Conservation (phyloP, 1,139 yeast genomes). For the Hansenula sp. region DNA sequence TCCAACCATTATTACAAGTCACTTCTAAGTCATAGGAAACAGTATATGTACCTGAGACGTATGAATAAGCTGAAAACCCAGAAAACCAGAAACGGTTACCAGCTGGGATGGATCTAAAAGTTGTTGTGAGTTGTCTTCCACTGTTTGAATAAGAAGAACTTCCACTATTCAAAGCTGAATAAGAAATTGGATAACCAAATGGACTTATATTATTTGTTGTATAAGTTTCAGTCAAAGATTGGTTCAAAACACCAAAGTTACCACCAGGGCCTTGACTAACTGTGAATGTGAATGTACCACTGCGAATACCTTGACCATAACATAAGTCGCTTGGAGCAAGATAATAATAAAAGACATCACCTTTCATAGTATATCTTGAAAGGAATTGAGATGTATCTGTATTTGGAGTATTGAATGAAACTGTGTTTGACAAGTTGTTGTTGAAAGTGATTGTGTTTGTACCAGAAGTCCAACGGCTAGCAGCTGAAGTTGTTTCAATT, state of each 20-base stretch:
- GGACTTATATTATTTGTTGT: neutral
- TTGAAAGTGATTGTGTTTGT: conserved; percentile 8
- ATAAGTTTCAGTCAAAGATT: neutral
- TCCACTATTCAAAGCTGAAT: neutral
- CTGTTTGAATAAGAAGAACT: neutral
- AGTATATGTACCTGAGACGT: neutral
- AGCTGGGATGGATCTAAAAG: conserved; percentile 6
- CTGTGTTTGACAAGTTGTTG: conserved; percentile 3
- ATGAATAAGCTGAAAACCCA: conserved; percentile 1
- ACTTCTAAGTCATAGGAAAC: neutral
- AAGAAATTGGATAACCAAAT: neutral
- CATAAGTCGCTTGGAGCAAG: conserved; percentile 5
- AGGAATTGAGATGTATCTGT: neutral
- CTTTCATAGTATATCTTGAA: conserved; percentile 12
- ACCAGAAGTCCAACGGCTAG: neutral
- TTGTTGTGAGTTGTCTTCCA: neutral
- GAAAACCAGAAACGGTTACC: conserved; percentile 10
- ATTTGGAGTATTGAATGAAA: conserved; percentile 1
- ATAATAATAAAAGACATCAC: conserved; percentile 11
- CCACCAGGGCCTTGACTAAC: neutral
- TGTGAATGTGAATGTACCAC: conserved; percentile 8
- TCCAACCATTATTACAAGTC: neutral
- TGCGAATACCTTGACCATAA: conserved; percentile 1
- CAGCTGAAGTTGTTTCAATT: neutral
- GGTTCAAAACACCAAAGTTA: neutral